Evolutionary conservation across 768 basidiomycete species (phyloP).

Genomic region (Panaeolus cyanescens): DNA sequence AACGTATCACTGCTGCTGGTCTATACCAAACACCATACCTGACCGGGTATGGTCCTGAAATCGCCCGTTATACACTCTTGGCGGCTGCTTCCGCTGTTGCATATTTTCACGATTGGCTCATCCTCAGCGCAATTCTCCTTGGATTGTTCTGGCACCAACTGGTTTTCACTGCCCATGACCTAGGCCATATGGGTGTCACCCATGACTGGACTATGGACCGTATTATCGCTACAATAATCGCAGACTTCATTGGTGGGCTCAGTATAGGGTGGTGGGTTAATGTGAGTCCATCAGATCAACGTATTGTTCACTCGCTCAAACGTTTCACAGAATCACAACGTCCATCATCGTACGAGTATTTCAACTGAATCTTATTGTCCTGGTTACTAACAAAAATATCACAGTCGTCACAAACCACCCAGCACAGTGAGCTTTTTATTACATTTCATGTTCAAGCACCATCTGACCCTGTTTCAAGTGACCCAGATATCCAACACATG

Average conservation of each 20-base stretch:
- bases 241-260: constrained; percentile 88
- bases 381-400: constrained; percentile 12
- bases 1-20: constrained; percentile 72
- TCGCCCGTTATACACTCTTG: constrained; percentile 76
- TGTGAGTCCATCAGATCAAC: constrained; percentile 53
- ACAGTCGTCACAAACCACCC: constrained; percentile 97
- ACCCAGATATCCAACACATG: constrained; percentile 84
- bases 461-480: constrained; percentile 42
- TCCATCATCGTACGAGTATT: constrained; percentile 82
- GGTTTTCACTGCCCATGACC: constrained; percentile 89
- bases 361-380: not conserved
- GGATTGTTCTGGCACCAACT: constrained; percentile 96
- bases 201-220: constrained; percentile 85
- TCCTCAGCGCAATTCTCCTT: constrained; percentile 76
- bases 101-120: constrained; percentile 66
- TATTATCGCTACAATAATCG: constrained; percentile 74
- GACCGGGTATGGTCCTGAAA: constrained; percentile 86
- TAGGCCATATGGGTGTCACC: constrained; percentile 93
- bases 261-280: constrained; percentile 99
- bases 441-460: not conserved
- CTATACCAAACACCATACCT: constrained; percentile 85
- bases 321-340: constrained; percentile 78
- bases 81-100: constrained; percentile 58
- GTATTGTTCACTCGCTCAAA: constrained; percentile 9
- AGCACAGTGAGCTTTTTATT: constrained; percentile 66